Percentiles rank a stretch among this genome's conserved stretches.
Evolutionary conservation across 148 eudicot genomes (phyloP).

Genomic region (Camellia sinensis): DNA sequence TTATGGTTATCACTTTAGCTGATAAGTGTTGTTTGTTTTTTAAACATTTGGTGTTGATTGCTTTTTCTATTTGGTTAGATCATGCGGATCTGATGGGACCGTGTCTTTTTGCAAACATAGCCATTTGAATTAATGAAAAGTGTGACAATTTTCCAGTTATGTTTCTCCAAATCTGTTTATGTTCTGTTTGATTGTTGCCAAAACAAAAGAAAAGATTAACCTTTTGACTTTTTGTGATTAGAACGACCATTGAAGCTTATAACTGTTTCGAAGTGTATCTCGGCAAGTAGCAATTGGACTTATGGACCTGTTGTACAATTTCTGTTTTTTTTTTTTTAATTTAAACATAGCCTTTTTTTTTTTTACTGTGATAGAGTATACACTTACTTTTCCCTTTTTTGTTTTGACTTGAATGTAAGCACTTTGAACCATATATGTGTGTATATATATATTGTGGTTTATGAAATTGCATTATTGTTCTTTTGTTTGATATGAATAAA

Average conservation of each 20-base stretch:
- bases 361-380: neutral
- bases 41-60: neutral
- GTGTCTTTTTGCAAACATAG: neutral
- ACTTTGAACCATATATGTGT: neutral
- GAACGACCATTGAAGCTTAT: neutral
- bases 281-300: neutral
- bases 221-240: neutral
- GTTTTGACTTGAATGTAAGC: neutral
- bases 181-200: neutral
- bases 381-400: neutral
- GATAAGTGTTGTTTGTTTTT: neutral
- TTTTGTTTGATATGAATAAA: too few species aligned
- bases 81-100: neutral
- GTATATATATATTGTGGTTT: neutral
- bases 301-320: neutral
- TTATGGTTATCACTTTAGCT: neutral
- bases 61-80: neutral
- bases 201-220: neutral
- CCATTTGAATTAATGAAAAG: conserved; percentile 6
- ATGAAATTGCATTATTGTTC: neutral
- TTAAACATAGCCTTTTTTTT: too few species aligned
- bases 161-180: neutral
- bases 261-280: neutral
- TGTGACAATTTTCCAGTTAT: neutral
- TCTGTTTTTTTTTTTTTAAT: neutral